Evolutionary conservation across 805 yeast species (phyloP).

Genomic region (Kuraishia borneana): DNA sequence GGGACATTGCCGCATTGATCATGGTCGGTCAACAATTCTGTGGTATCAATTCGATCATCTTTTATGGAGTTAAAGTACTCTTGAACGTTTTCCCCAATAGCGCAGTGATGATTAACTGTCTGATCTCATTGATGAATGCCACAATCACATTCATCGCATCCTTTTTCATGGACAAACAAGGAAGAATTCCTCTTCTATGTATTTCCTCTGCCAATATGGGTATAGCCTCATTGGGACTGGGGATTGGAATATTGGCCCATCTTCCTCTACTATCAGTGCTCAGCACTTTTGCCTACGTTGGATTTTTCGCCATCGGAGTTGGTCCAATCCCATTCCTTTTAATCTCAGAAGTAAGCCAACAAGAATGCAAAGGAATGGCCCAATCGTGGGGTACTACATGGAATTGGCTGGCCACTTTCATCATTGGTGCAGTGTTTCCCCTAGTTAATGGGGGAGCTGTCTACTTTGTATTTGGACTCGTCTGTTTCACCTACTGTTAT

Average conservation of each 20-base stretch:
- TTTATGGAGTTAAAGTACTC: conserved; percentile 84
- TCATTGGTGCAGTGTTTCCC: conserved; percentile 77
- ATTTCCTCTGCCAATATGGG: conserved; percentile 63
- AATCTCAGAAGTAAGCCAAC: conserved; percentile 81
- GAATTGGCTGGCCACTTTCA: conserved; percentile 86
- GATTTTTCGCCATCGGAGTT: conserved; percentile 80
- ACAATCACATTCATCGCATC: conserved; percentile 68
- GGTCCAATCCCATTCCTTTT: conserved; percentile 94
- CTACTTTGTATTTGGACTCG: conserved; percentile 57
- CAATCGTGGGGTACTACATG: conserved; percentile 88
- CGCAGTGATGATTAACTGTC: conserved; percentile 63
- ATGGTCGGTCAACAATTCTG: conserved; percentile 83
- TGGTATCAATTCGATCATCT: conserved; percentile 87
- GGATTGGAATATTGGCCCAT: conserved; percentile 46
- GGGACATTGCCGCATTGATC: conserved; percentile 56
- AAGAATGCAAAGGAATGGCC: conserved; percentile 70
- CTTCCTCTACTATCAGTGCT: conserved; percentile 40
- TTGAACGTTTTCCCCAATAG: conserved; percentile 59
- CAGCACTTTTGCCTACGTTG: conserved; percentile 65
- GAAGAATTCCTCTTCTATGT: conserved; percentile 65
- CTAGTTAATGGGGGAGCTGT: conserved; percentile 71
- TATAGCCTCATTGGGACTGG: conserved; percentile 47
- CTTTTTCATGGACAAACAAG: conserved; percentile 59
- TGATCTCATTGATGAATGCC: conserved; percentile 66
- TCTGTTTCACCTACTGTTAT: conserved; percentile 37